Percentiles rank a stretch among this genome's conserved stretches.
Conservation (phyloP, 805 yeast species). For the Candida sithepensis region DNA sequence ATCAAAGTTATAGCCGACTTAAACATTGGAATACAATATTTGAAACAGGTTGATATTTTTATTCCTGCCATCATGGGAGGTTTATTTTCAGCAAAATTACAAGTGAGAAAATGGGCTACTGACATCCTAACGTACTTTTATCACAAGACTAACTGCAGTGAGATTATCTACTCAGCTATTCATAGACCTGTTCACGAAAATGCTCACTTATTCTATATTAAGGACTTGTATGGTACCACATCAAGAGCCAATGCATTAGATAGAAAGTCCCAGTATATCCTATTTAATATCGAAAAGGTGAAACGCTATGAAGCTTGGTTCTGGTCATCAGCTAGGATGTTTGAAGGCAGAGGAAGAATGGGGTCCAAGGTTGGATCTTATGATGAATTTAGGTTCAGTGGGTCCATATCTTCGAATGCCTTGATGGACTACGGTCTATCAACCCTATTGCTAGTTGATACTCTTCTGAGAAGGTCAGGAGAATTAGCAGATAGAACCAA, state of each 20-base stretch:
- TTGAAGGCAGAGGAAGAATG: constrained; percentile 74
- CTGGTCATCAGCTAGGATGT: constrained; percentile 27
- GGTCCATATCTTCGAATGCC: constrained; percentile 56
- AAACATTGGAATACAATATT: constrained; percentile 65
- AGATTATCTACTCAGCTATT: constrained; percentile 23
- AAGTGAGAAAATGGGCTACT: constrained; percentile 80
- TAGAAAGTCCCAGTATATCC: constrained; percentile 23
- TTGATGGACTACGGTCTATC: constrained; percentile 52
- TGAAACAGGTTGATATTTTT: constrained; percentile 48
- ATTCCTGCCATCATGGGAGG: constrained; percentile 76
- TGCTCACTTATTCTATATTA: constrained; percentile 29
- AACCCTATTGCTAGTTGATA: constrained; percentile 46
- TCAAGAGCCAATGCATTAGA: constrained; percentile 20
- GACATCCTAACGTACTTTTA: constrained; percentile 66
- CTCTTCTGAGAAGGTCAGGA: constrained; percentile 40
- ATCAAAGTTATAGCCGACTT: constrained; percentile 75
- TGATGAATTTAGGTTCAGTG: constrained; percentile 63
- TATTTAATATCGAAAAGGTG: constrained; percentile 23
- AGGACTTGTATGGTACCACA: constrained; percentile 21
- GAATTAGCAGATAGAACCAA: constrained; percentile 41
- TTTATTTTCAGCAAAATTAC: constrained; percentile 68
- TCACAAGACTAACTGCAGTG: constrained; percentile 20
- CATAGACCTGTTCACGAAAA: constrained; percentile 31
- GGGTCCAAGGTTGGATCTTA: constrained; percentile 93
- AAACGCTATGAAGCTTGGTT: constrained; percentile 34